Percentiles rank a stretch among this genome's conserved stretches.
phyloP scores from a whole-genome alignment of 1,139 yeast species.

The Sugiyamaella pinicola region DNA sequence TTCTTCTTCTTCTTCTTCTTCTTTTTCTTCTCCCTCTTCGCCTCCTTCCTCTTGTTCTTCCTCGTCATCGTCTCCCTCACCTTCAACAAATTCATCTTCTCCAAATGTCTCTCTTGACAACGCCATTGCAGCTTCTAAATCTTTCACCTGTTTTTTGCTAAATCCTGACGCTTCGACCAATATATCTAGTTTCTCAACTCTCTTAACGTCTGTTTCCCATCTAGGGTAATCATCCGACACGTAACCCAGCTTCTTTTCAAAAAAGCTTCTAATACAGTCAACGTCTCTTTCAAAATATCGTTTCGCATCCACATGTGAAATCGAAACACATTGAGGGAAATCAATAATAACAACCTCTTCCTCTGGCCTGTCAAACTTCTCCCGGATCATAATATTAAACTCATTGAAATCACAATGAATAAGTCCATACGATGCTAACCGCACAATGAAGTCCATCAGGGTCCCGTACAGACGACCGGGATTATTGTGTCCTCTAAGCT shows the following conservation, averaged over 20 bases:
- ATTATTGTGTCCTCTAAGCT: slow-evolving; percentile 66
- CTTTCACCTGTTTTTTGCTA: slow-evolving; percentile 69
- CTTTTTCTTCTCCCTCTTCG: slow-evolving; percentile 50
- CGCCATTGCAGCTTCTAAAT: slow-evolving; percentile 72
- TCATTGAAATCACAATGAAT: slow-evolving; percentile 98
- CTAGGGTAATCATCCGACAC: slow-evolving; percentile 79
- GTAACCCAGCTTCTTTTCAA: slow-evolving; percentile 75
- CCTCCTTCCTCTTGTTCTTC: slow-evolving; percentile 38
- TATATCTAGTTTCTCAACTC: slow-evolving; percentile 71
- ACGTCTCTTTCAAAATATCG: slow-evolving; percentile 90
- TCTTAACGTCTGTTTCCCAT: slow-evolving; percentile 70
- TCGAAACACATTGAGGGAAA: slow-evolving; percentile 97
- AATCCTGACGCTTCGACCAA: slow-evolving; percentile 92
- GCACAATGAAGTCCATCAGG: slow-evolving; percentile 82
- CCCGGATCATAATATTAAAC: slow-evolving; percentile 85
- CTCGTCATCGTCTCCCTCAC: slow-evolving; percentile 34
- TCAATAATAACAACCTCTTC: slow-evolving; percentile 79
- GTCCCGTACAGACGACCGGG: slow-evolving; percentile 75
- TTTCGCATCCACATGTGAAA: slow-evolving; percentile 86
- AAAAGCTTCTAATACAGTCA: slow-evolving; percentile 81
- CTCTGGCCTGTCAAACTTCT: slow-evolving; percentile 55
- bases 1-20: slow-evolving; percentile 41
- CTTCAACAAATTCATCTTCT: slow-evolving; percentile 32
- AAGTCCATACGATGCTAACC: slow-evolving; percentile 81
- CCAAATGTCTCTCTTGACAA: slow-evolving; percentile 52